phyloP scores from a whole-genome alignment of 202 grass and related monocot species.

The Hordeum pubiflorum region DNA sequence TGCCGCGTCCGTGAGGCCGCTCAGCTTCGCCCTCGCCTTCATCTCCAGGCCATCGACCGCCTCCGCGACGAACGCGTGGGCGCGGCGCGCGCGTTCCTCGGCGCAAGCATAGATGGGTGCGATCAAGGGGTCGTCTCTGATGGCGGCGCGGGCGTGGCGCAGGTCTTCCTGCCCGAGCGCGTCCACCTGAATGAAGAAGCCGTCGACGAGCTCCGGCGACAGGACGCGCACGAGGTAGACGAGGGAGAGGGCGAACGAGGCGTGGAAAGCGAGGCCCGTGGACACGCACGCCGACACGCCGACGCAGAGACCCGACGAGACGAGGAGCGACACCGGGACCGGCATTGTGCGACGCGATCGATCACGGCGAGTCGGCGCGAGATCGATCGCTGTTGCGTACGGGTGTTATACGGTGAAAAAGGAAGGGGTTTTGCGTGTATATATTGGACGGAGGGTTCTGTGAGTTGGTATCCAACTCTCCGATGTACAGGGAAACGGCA shows the following conservation, averaged over 20 bases:
- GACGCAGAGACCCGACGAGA: background rate
- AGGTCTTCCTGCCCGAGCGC: background rate
- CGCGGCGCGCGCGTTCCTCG: background rate
- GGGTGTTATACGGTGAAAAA: background rate
- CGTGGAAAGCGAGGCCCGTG: background rate
- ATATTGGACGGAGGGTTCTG: background rate
- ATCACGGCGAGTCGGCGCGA: background rate
- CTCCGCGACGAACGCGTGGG: background rate
- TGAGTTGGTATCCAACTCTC: background rate
- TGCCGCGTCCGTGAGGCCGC: background rate
- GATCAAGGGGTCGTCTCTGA: background rate
- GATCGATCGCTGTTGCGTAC: background rate
- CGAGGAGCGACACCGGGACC: background rate
- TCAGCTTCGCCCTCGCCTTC: background rate
- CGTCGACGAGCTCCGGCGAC: conserved; percentile 5
- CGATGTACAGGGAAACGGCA: background rate
- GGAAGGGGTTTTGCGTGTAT: background rate
- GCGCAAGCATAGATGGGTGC: background rate
- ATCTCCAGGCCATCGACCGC: background rate
- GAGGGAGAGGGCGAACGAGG: background rate
- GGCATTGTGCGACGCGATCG: background rate
- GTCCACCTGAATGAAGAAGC: background rate
- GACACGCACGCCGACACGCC: background rate
- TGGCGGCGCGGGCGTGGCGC: background rate
- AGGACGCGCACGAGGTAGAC: background rate